Evolutionary conservation across 352 stramenopile species (phyloP).

Genomic region (Phytopythium sindhum): DNA sequence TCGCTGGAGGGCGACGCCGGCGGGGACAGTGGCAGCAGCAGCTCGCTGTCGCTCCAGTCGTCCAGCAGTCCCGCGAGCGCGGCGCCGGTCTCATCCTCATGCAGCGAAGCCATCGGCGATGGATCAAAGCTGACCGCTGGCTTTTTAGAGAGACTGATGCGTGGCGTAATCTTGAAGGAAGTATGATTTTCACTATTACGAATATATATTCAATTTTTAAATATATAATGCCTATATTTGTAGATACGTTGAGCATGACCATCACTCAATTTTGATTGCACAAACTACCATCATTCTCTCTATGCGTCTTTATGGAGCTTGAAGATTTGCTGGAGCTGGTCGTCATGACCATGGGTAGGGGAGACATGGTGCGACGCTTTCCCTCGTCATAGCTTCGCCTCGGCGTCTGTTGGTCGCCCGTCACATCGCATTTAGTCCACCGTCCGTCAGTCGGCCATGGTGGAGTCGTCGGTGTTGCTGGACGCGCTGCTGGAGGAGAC

Average conservation of each 20-base stretch:
- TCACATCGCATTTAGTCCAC: not conserved
- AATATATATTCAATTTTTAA: too few relatives aligned
- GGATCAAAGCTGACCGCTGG: not conserved
- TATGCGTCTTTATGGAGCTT: not conserved
- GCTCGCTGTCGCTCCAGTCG: slow-evolving; percentile 9
- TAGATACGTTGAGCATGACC: too few relatives aligned
- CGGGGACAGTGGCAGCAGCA: not conserved
- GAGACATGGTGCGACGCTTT: not conserved
- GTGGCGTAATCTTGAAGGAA: not conserved
- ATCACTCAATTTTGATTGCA: not conserved
- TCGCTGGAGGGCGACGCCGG: not conserved
- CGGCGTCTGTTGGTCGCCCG: too few relatives aligned
- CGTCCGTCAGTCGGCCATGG: not conserved
- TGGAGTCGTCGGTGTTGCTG: slow-evolving; percentile 4
- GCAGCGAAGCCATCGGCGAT: not conserved
- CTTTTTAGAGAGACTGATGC: not conserved
- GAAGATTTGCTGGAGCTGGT: too few relatives aligned
- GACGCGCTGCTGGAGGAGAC: slow-evolving; percentile 7
- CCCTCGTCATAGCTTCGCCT: too few relatives aligned
- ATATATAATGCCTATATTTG: too few relatives aligned
- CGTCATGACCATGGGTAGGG: not conserved
- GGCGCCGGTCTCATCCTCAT: not conserved
- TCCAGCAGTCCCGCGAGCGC: slow-evolving; percentile 6
- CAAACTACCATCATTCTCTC: not conserved
- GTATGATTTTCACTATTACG: too few relatives aligned